Evolutionary conservation across 352 stramenopile species (phyloP).

Genomic region (Phytopythium vexans): DNA sequence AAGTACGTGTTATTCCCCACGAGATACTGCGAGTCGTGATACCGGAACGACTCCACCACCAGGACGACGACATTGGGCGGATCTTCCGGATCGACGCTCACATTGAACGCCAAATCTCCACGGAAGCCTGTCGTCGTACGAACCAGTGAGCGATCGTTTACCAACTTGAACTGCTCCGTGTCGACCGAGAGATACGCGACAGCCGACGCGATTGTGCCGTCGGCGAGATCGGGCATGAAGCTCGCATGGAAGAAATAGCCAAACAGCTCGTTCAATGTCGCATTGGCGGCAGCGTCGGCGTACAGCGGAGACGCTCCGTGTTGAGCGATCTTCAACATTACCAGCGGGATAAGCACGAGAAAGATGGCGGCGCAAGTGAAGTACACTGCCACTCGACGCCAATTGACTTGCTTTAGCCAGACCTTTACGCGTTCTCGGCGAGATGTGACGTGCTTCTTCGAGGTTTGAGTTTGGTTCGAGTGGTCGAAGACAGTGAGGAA

Average conservation of each 20-base stretch:
- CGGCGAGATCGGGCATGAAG: constrained; percentile 6
- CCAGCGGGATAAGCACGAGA: constrained; percentile 11
- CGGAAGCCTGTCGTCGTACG: constrained; percentile 24
- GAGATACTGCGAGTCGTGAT: constrained; percentile 50
- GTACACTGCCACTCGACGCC: neutral
- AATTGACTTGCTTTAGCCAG: neutral
- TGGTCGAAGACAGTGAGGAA: no score
- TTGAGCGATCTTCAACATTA: constrained; percentile 9
- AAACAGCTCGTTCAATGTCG: constrained; percentile 27
- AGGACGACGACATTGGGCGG: constrained; percentile 54
- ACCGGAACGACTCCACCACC: constrained; percentile 53
- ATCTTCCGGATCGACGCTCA: constrained; percentile 24
- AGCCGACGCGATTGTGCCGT: constrained; percentile 12
- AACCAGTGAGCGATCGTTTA: no score
- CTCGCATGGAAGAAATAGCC: constrained; percentile 14
- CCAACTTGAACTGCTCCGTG: constrained; percentile 16
- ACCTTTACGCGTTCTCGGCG: neutral
- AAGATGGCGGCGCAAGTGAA: constrained; percentile 1
- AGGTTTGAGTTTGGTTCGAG: no score
- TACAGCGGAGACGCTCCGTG: constrained; percentile 9
- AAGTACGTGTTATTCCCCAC: constrained; percentile 41
- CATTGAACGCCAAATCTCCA: constrained; percentile 40
- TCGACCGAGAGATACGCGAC: constrained; percentile 11
- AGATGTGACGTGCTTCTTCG: neutral
- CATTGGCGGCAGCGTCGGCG: constrained; percentile 18